Evolutionary conservation across 2,329 filamentous ascomycete genomes (phyloP).

Genomic region (Trichoderma pleuroti): DNA sequence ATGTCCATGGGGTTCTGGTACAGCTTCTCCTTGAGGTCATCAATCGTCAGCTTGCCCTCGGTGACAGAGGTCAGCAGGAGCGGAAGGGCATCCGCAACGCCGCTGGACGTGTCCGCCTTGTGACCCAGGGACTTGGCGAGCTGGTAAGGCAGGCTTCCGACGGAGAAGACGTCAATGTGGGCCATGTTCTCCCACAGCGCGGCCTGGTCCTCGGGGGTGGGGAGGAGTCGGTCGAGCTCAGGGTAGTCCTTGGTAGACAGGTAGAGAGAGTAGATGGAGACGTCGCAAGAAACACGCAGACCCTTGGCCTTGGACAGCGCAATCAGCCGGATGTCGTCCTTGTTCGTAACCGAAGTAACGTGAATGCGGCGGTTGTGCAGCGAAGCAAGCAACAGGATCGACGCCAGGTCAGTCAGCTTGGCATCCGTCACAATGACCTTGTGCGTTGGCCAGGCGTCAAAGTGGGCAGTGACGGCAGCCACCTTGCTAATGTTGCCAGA

Average conservation of each 20-base stretch:
- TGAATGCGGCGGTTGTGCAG: constrained; percentile 76
- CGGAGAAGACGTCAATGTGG: constrained; percentile 74
- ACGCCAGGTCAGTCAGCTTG: constrained; percentile 76
- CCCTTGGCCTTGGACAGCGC: constrained; percentile 76
- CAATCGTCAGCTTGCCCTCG: constrained; percentile 68
- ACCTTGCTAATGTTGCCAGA: constrained; percentile 83
- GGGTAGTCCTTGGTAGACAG: constrained; percentile 69
- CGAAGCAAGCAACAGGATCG: constrained; percentile 71
- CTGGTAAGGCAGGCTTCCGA: constrained; percentile 76
- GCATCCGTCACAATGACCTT: constrained; percentile 81
- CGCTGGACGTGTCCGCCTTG: constrained; percentile 56
- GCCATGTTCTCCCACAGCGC: constrained; percentile 71
- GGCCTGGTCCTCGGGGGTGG: constrained; percentile 64
- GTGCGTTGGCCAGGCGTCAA: constrained; percentile 70
- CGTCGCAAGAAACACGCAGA: constrained; percentile 77
- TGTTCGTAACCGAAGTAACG: constrained; percentile 75
- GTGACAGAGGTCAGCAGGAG: constrained; percentile 72
- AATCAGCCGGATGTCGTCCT: constrained; percentile 72
- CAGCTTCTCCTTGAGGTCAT: constrained; percentile 67
- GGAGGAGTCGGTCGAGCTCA: constrained; percentile 58
- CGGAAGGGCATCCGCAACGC: constrained; percentile 70
- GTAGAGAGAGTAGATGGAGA: constrained; percentile 76
- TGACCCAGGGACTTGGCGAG: constrained; percentile 56
- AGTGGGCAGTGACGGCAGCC: constrained; percentile 73
- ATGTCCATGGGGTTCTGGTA: constrained; percentile 78